phyloP scores from a whole-genome alignment of 176 grass and related monocot species.

The Alopecurus myosuroides region DNA sequence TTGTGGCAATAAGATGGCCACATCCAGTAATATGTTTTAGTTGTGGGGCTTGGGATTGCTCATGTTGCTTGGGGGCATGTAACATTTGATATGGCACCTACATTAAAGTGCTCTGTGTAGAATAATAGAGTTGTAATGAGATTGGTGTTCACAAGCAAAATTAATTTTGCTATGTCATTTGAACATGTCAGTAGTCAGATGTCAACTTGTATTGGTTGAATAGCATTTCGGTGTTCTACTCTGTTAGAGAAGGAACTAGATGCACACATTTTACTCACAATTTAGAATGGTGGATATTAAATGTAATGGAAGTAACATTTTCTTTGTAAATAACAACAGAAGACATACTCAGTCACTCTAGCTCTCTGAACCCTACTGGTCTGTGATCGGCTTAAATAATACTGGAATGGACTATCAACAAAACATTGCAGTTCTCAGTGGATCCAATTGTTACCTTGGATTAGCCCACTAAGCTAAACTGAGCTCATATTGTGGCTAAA shows the following conservation, averaged over 20 bases:
- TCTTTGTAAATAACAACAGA: background rate
- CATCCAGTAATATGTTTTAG: background rate
- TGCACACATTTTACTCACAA: background rate
- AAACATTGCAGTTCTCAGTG: background rate
- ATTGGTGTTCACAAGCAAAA: background rate
- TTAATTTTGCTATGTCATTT: background rate
- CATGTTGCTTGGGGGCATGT: background rate
- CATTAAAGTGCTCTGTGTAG: background rate
- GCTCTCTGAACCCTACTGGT: background rate
- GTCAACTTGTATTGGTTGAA: background rate
- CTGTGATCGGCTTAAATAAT: background rate
- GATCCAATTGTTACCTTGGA: background rate
- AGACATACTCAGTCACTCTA: background rate
- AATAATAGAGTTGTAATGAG: background rate
- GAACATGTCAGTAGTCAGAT: background rate
- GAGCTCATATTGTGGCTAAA: slow-evolving; percentile 20
- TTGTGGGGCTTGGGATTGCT: background rate
- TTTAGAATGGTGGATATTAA: background rate
- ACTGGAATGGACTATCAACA: background rate
- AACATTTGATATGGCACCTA: background rate
- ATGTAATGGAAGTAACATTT: background rate
- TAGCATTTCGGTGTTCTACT: background rate
- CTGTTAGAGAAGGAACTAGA: background rate
- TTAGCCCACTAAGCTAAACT: background rate
- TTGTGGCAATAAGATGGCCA: background rate